Base-by-base conservation (phyloP, 306 rosid genomes). In the Calophaca sinica region DNA sequence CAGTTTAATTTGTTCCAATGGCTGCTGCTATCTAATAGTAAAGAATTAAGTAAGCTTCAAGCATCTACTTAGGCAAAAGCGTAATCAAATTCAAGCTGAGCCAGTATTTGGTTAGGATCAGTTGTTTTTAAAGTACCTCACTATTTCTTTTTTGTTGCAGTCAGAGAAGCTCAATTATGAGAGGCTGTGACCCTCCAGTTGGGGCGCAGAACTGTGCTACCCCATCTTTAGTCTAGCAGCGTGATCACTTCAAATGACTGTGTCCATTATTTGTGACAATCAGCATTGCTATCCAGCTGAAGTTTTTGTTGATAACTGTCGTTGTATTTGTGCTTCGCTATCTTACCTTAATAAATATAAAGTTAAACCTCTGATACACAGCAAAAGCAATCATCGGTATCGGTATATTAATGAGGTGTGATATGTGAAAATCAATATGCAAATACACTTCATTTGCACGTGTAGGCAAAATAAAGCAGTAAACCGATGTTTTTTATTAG, bases 91-190 rank as follows among this genome's bases (percentile, higher is more conserved):
- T 20, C 26, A 20, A 20, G 26, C 26, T 20, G 26, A 20, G 26
- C 26, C 1, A 20, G 26, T 20, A 20, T 20, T 20, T 20, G 26
- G 26, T 20, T 20, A 20, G 26, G 26, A 20, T 20, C 26, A 20
- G 26, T 20, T 20, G 26, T 20, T 20, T 20, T 20, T 20, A 20
- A 20, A 20, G 26, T 20, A 20, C 26, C 26, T 20, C 26, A 20
- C 26, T 45, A 53, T 35, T 13, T 5, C 60, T 51, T 68, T 58
- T 62, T 62, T 29, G 8, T 44, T 89, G 87, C 96, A 94, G 98
- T 94, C 98, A 14, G 96, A 94, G 84, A 94, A 88, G 79, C 98
- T 94, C 66, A 12, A 88, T 81, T 91, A 94, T 52, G 98, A 94
- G 73, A 89, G 98, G 74, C 78, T 91, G 74, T 91, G 86, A 93